These are phyloP conservation scores for Erythrophleum ivorense DNA, from an alignment of 331 rosid species.

Conservation along the genomic window DNA sequence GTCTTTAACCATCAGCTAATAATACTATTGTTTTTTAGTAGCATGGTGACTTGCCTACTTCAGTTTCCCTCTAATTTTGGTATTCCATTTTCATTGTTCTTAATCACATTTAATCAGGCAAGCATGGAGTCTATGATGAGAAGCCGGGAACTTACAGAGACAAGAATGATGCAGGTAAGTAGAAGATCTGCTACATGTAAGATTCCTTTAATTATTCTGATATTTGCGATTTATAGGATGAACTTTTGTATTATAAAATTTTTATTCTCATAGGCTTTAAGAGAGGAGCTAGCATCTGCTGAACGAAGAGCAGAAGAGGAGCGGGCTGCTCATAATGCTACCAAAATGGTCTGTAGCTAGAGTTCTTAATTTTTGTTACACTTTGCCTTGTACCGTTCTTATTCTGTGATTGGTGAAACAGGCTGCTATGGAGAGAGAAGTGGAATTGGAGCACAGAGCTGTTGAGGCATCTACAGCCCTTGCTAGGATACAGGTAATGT, in stretches of 20 bases:
- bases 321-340: slow-evolving; percentile 87
- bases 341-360: slow-evolving; percentile 74
- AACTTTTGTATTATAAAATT: slow-evolving; percentile 30
- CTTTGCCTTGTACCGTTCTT: slow-evolving; percentile 34
- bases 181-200: slow-evolving; percentile 44
- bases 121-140: slow-evolving; percentile 95
- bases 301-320: slow-evolving; percentile 99
- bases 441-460: slow-evolving; percentile 97
- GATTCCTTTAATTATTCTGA: slow-evolving; percentile 23
- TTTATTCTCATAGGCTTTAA: slow-evolving; percentile 65
- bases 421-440: slow-evolving; percentile 99
- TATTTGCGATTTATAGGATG: slow-evolving; percentile 31
- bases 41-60: slow-evolving; percentile 19
- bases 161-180: slow-evolving; percentile 98
- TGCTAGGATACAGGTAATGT: slow-evolving; percentile 90
- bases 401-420: slow-evolving; percentile 49
- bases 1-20: slow-evolving; percentile 29
- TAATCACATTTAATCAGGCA: slow-evolving; percentile 59
- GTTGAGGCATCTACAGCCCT: slow-evolving; percentile 92
- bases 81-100: not conserved
- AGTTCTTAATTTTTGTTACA: slow-evolving; percentile 29
- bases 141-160: slow-evolving; percentile 88
- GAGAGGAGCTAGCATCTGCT: slow-evolving; percentile 92
- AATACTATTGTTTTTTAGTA: slow-evolving; percentile 16
- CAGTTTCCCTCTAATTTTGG: slow-evolving; percentile 35